Base-by-base conservation (phyloP, 225 moss, liverwort and hornwort genomes). In the Straminergon stramineum region DNA sequence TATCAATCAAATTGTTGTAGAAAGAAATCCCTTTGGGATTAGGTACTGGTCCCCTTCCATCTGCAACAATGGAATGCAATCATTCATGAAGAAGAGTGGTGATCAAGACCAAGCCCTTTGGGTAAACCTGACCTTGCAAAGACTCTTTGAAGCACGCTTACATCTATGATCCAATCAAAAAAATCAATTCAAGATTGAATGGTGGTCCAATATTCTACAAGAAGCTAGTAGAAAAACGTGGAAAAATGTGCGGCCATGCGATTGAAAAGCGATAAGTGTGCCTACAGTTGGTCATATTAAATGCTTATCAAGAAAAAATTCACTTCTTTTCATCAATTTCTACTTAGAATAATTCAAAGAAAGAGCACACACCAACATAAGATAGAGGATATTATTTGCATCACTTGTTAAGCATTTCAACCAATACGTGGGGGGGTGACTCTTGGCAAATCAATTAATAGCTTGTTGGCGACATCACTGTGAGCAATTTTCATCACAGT, bases 171-270 rank as follows among this genome's bases (percentile, higher is more conserved):
- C 35, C 35, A 74, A 85, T 43, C 45, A 8, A 34, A 75, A 53
- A 26, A 81, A 82, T 30, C 16, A 85, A 85, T 48, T 41, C 30
- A 76, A 87, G 15, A 79, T 35, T 77, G n/a, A 68, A 61, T 43
- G 24, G 43, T 53, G 41, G 35, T 52, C 30, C 34, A 30, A 28
- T 31, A 16, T 51, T 62, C 53, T 69, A 61, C 52, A 68, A 17
- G 48, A 48, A 80, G 6, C 20, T 64, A 34, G 61, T 86, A 35
- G 27, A 77, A 35, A 83, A 87, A 92, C 93, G 86, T 95, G 93
- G 94, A 89, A 93, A 93, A 67, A 93, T 93, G 48, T 90, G 92
- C 24, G 90, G 20, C 96, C 95, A 96, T 64, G 94, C 84, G 37
- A 95, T 92, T 10, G 93, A 96, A 80, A 94, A 95, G 43, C 92